Conservation (phyloP, 768 basidiomycete genomes). For the Rhizopogon roseolus region DNA sequence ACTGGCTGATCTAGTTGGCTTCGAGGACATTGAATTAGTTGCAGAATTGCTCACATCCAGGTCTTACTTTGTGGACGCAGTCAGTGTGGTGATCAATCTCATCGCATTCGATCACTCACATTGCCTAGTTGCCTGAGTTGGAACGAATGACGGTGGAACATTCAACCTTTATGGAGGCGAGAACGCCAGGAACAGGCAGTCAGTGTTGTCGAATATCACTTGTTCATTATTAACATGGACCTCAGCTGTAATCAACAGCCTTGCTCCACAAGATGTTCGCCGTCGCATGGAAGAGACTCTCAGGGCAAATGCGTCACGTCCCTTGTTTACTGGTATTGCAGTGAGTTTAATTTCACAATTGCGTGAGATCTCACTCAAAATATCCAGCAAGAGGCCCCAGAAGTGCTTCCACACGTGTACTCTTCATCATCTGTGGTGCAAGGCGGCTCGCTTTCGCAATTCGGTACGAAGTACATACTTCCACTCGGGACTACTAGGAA, state of each 20-base stretch:
- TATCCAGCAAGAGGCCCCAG: constrained; percentile 45
- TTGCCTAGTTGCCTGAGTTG: background rate
- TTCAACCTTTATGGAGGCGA: background rate
- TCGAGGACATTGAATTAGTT: constrained; percentile 77
- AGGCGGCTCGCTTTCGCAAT: constrained; percentile 63
- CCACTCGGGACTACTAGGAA: constrained; percentile 77
- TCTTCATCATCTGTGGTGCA: constrained; percentile 55
- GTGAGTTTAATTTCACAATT: constrained; percentile 31
- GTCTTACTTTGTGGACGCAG: constrained; percentile 40
- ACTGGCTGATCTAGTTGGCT: constrained; percentile 77
- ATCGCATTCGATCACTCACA: background rate
- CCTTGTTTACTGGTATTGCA: constrained; percentile 53
- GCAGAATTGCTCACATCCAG: constrained; percentile 66
- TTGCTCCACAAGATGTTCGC: constrained; percentile 46
- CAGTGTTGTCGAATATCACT: background rate
- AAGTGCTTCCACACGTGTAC: constrained; percentile 86
- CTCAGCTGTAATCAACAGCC: constrained; percentile 13
- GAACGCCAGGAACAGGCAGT: background rate
- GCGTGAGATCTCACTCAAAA: constrained; percentile 5
- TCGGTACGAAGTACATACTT: constrained; percentile 74
- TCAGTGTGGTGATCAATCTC: constrained; percentile 20
- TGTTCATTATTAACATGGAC: background rate
- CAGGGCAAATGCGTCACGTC: constrained; percentile 57
- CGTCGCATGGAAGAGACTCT: constrained; percentile 59
- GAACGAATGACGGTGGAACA: background rate